Evolutionary conservation across 129 eudicot species (phyloP).

Genomic region (Arctium minus): DNA sequence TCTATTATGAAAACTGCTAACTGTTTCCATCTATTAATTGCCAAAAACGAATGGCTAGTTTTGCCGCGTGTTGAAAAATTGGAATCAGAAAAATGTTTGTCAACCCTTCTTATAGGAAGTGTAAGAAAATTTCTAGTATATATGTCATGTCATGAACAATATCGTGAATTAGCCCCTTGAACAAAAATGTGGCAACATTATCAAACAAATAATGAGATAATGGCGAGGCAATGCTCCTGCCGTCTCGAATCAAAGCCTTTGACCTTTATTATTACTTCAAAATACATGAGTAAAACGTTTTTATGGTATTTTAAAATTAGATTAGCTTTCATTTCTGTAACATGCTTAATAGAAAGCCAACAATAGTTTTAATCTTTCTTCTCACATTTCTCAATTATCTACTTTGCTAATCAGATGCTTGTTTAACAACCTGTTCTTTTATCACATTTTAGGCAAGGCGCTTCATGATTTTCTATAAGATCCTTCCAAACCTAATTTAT

Average conservation of each 20-base stretch:
- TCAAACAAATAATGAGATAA: background rate
- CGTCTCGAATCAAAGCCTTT: background rate
- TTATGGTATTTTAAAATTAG: background rate
- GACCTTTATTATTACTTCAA: background rate
- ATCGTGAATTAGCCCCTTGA: background rate
- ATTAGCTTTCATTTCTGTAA: no score
- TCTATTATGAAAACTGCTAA: no score
- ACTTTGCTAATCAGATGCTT: background rate
- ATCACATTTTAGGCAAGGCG: background rate
- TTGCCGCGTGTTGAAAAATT: background rate
- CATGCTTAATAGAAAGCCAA: background rate
- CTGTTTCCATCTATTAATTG: no score
- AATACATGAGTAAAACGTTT: background rate
- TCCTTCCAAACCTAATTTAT: background rate
- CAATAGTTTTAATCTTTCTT: background rate
- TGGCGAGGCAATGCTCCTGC: background rate
- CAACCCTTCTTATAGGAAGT: background rate
- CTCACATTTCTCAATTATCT: background rate
- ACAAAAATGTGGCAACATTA: background rate
- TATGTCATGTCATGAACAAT: background rate
- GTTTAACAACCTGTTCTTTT: background rate
- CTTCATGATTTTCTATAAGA: background rate
- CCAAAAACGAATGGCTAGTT: background rate
- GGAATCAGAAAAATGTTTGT: background rate
- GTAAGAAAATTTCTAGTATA: background rate